Evolutionary conservation across 2,329 filamentous ascomycete species (phyloP), one percentile per base, ranked within the genome.

Genomic region (Cryphonectria naterciae): DNA sequence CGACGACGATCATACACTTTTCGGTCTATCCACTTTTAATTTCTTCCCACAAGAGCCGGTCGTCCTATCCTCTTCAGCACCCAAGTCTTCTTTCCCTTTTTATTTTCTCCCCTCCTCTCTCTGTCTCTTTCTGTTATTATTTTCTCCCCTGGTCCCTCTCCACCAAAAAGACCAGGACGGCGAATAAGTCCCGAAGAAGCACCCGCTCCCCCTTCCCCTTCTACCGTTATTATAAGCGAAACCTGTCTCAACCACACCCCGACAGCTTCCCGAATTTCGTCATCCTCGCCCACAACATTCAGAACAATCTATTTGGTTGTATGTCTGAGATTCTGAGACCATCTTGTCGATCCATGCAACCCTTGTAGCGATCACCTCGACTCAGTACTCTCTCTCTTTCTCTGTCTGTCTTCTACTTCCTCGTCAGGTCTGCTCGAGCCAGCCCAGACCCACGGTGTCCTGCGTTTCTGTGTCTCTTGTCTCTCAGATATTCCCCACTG

Each of bases 301-400:
- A 61, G 22, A 39, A 39, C 32, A 61, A 67, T 56, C 32, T 70
- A 64, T 67, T 68, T 70, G 46, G 37, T 39, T 49, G 46, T 49
- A 22, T 70, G 70, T 72, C 68, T 65, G 43, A 67, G 52, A 70
- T 65, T 72, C 65, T 70, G 65, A 72, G 70, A 72, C 70, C 66
- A 46, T 35, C 10, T 15, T 8, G n/a, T 25, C 13, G n/a, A 39
- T 39, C 58, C 28, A 11, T 17, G n/a, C 37, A 15, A 28, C 17
- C 64, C 64, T 35, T n/a, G 43, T 32, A 37, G 25, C 64, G 64
- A 65, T 65, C 41, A 49, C 32, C 28, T 52, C 8, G 46, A 37
- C 46, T 49, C 32, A 17, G 46, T 37, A 25, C 7, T 49, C 5
- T 39, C 37, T n/a, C 7, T 49, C 46, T n/a, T 49, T 22, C 32